phyloP scores from a whole-genome alignment of 1,284 basidiomycete species.

The Ceratobasidium sp. region DNA sequence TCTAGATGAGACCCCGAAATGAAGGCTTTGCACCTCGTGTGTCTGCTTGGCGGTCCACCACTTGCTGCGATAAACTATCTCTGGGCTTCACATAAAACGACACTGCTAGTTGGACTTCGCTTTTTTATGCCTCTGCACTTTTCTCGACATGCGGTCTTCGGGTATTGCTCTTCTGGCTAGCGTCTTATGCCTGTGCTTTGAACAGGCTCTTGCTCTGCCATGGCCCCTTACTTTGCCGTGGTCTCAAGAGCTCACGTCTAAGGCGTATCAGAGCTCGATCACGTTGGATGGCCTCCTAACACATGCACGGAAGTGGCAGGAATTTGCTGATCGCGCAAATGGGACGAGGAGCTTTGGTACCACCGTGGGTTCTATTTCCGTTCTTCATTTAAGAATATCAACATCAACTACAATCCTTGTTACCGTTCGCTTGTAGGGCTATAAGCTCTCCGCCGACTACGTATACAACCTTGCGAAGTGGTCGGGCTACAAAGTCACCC shows the following conservation, averaged over 20 bases:
- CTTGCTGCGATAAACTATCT: no score
- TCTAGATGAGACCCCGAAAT: neutral
- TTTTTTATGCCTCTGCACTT: no score
- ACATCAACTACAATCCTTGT: neutral
- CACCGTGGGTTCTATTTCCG: neutral
- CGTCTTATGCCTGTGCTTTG: slow-evolving; percentile 23
- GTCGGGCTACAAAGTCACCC: slow-evolving; percentile 27
- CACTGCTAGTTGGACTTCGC: no score
- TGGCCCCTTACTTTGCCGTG: neutral
- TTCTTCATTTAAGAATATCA: neutral
- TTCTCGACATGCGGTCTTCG: neutral
- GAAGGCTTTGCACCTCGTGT: slow-evolving; percentile 17
- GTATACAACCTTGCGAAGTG: slow-evolving; percentile 30
- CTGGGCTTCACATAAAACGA: no score
- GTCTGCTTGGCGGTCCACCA: neutral
- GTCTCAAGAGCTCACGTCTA: slow-evolving; percentile 32
- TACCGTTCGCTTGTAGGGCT: slow-evolving; percentile 7
- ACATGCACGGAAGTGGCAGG: slow-evolving; percentile 34
- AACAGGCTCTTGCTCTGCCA: neutral
- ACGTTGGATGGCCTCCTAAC: slow-evolving; percentile 23
- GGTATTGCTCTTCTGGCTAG: neutral
- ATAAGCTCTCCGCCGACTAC: slow-evolving; percentile 33
- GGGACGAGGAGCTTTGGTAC: slow-evolving; percentile 40
- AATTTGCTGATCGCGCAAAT: slow-evolving; percentile 36
- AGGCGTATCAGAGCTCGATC: slow-evolving; percentile 27